A percentile compares a stretch with the other conserved stretches of the same genome.
Evolutionary conservation across 305 asterid species (phyloP).

Genomic region (Fraxinus velutina): DNA sequence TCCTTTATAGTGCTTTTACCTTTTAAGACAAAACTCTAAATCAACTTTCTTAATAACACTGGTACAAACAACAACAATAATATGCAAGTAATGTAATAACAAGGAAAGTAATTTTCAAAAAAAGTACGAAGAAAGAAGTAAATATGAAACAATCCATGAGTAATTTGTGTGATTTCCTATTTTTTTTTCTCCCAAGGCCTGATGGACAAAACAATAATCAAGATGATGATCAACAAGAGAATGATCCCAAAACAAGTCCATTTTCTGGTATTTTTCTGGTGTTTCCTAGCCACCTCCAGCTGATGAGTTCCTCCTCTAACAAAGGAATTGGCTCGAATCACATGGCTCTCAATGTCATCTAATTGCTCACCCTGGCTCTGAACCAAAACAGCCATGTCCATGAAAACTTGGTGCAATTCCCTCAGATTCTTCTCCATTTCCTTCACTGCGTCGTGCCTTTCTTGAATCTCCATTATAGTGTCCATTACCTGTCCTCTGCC

Average conservation of each 20-base stretch:
- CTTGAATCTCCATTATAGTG: slow-evolving; percentile 56
- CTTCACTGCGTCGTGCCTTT: slow-evolving; percentile 59
- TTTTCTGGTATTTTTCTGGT: slow-evolving; percentile 48
- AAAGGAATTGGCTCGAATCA: slow-evolving; percentile 46
- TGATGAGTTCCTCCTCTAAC: slow-evolving; percentile 47
- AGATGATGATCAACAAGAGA: slow-evolving; percentile 40
- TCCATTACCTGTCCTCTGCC: slow-evolving; percentile 63
- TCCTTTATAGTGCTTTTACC: background rate
- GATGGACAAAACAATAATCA: slow-evolving; percentile 48
- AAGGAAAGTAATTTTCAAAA: background rate
- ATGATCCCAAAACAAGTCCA: slow-evolving; percentile 53
- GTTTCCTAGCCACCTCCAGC: slow-evolving; percentile 46
- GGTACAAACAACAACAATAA: background rate
- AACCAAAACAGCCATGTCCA: slow-evolving; percentile 62
- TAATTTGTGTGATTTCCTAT: background rate
- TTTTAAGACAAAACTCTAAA: background rate
- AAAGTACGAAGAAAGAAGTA: background rate
- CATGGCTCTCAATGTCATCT: slow-evolving; percentile 58
- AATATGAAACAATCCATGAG: background rate
- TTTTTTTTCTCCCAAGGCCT: slow-evolving; percentile 43
- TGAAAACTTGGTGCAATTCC: slow-evolving; percentile 50
- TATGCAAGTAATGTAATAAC: background rate
- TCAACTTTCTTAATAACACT: background rate
- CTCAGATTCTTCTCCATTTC: slow-evolving; percentile 49
- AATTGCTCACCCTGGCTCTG: slow-evolving; percentile 55